A percentile compares a stretch with the other conserved stretches of the same genome.
Evolutionary conservation across 495 filamentous ascomycete genomes (phyloP).

Genomic region (Aeminium ludgeri): DNA sequence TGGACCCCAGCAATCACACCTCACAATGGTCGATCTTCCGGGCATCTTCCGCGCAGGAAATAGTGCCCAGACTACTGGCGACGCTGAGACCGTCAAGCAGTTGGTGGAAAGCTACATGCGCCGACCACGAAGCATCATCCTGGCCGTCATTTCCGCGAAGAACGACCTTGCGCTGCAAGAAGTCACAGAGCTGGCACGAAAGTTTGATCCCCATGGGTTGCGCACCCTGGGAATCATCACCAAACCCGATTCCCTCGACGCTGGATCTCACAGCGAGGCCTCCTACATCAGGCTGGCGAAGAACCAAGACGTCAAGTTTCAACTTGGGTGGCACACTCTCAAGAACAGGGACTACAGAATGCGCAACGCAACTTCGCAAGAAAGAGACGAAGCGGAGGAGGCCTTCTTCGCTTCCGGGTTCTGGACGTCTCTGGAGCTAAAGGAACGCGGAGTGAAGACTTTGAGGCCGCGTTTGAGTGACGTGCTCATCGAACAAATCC

Average conservation of each 20-base stretch:
- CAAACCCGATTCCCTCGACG: constrained; percentile 20
- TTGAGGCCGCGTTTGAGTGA: constrained; percentile 38
- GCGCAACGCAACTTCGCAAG: constrained; percentile 4
- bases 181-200: constrained; percentile 7
- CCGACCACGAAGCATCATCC: constrained; percentile 17
- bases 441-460: constrained; percentile 31
- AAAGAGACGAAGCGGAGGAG: constrained; percentile 25
- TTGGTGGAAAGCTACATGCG: constrained; percentile 16
- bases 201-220: constrained; percentile 13
- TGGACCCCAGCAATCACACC: constrained; percentile 6
- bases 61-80: constrained; percentile 4
- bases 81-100: constrained; percentile 12
- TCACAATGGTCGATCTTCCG: constrained; percentile 15
- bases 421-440: constrained; percentile 29
- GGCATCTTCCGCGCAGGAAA: constrained; percentile 13
- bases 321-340: constrained; percentile 23
- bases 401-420: constrained; percentile 32
- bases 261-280: constrained; percentile 16
- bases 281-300: constrained; percentile 14
- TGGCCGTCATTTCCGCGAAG: constrained; percentile 18
- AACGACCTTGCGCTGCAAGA: constrained; percentile 17
- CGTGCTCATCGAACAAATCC: constrained; percentile 40
- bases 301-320: constrained; percentile 13
- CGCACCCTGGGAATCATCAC: constrained; percentile 24
- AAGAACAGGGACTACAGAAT: constrained; percentile 15